Evolutionary conservation across 2,329 filamentous ascomycete species (phyloP), one percentile per base, ranked within the genome.

Genomic region (Xylariomycetidae sp.): DNA sequence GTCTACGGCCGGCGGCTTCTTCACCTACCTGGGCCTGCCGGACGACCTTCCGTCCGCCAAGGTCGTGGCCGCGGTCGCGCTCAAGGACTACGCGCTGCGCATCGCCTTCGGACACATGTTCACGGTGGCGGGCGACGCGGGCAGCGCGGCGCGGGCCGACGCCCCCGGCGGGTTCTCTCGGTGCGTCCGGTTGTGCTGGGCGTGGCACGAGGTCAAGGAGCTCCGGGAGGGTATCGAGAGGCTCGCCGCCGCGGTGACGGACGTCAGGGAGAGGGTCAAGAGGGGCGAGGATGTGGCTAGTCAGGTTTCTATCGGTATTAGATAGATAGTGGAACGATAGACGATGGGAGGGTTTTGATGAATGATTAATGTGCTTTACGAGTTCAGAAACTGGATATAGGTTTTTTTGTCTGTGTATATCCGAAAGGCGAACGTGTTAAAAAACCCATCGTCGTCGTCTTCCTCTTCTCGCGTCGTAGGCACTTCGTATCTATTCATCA

Each of bases 1-100:
- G 4, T 27, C 19, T 13, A 34, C 36, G 8, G 70, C 71, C 0
- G 80, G 80, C 3, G 80, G 80, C 1, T 84, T 81, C 51, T 85
- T 84, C 54, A 64, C 82, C 32, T 84, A 77, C 74, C 57, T 83
- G 7, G 59, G 61, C 4, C 55, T 84, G 11, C 80, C 80, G 15
- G 16, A 29, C 2, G 40, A 44, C 15, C 3, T 41, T 42, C 16
- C 58, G 53, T 2, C 47, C 57, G 26, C 72, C 67, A 28, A 59
- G 57, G 17, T 61, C 61, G 4, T 58, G 80, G 26, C 67, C 64
- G 18, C 52, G 59, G 44, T 57, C 59, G 27, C 74, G n/a, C 59
- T 68, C 42, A 59, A 64, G n/a, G 68, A 75, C 18, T 67, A 76
- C 43, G 68, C 70, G 30, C 50, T 83, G 27, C 64, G 67, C 9